A percentile compares a stretch with the other conserved stretches of the same genome.
These are phyloP conservation scores for Phlebopus sp. DNA, from an alignment of 1,284 basidiomycete genomes.

Conservation along the genomic window DNA sequence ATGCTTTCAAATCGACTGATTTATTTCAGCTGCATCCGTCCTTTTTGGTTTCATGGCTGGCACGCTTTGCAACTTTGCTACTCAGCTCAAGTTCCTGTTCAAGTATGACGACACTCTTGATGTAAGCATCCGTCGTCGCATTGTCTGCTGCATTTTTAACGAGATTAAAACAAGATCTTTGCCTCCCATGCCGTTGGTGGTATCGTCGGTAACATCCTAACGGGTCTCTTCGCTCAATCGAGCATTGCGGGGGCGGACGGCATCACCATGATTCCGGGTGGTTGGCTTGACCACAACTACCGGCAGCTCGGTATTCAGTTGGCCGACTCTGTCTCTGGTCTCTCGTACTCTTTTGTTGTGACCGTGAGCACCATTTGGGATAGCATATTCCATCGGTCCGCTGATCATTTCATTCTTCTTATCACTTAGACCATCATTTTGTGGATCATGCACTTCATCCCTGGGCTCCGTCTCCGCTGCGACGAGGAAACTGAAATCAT, in stretches of 20 bases:
- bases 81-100: constrained; percentile 84
- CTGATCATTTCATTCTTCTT: constrained; percentile 1
- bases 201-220: constrained; percentile 82
- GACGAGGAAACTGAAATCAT: constrained; percentile 86
- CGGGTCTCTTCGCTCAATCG: constrained; percentile 85
- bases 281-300: constrained; percentile 89
- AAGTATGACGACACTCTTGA: constrained; percentile 81
- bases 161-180: constrained; percentile 58
- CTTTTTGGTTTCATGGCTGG: constrained; percentile 86
- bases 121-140: constrained; percentile 35
- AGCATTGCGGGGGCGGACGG: constrained; percentile 87
- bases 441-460: constrained; percentile 92
- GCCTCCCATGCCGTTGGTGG: constrained; percentile 90
- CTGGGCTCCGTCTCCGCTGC: constrained; percentile 76
- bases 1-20: background rate
- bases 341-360: constrained; percentile 79
- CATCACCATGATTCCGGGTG: constrained; percentile 68
- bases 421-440: constrained; percentile 71
- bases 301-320: constrained; percentile 87
- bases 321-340: constrained; percentile 73
- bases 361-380: constrained; percentile 48
- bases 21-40: constrained; percentile 65
- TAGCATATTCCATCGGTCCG: background rate
- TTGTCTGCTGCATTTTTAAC: constrained; percentile 3
- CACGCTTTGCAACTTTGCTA: constrained; percentile 89